Evolutionary conservation across 495 filamentous ascomycete species (phyloP).

Genomic region (Lichina pygmaea): DNA sequence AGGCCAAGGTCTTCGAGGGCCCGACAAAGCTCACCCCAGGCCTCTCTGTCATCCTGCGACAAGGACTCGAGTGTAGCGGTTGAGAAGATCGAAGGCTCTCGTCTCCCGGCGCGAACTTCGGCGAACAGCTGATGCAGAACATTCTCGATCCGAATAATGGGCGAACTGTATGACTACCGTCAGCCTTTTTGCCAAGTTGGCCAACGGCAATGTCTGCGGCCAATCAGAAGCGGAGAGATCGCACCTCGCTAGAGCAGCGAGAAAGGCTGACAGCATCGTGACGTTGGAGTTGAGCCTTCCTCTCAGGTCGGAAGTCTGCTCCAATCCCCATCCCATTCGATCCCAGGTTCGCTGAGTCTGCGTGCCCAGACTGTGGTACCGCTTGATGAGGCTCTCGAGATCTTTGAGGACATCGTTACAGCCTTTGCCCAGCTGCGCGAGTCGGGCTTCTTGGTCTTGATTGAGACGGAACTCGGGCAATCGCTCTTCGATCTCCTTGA

Average conservation of each 20-base stretch:
- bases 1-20: conserved; percentile 15
- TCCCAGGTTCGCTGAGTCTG: conserved; percentile 14
- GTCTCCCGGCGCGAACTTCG: conserved; percentile 13
- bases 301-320: conserved; percentile 12
- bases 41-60: conserved; percentile 7
- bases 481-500: conserved; percentile 13
- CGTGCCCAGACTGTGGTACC: conserved; percentile 12
- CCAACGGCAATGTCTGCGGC: neutral
- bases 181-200: neutral
- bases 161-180: conserved; percentile 5
- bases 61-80: conserved; percentile 11
- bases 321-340: conserved; percentile 11
- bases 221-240: neutral
- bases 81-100: conserved; percentile 11
- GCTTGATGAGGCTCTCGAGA: conserved; percentile 9
- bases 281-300: conserved; percentile 9
- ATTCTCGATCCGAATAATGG: conserved; percentile 10
- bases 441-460: conserved; percentile 4
- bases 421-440: conserved; percentile 8
- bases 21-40: conserved; percentile 13
- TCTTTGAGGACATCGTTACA: conserved; percentile 10
- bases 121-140: conserved; percentile 12
- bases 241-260: conserved; percentile 8
- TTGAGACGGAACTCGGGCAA: conserved; percentile 6
- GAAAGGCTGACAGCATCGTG: conserved; percentile 10